A percentile compares a stretch with the other conserved stretches of the same genome.
Evolutionary conservation across 2,329 filamentous ascomycete species (phyloP).

Genomic region (Colletotrichum incanum): DNA sequence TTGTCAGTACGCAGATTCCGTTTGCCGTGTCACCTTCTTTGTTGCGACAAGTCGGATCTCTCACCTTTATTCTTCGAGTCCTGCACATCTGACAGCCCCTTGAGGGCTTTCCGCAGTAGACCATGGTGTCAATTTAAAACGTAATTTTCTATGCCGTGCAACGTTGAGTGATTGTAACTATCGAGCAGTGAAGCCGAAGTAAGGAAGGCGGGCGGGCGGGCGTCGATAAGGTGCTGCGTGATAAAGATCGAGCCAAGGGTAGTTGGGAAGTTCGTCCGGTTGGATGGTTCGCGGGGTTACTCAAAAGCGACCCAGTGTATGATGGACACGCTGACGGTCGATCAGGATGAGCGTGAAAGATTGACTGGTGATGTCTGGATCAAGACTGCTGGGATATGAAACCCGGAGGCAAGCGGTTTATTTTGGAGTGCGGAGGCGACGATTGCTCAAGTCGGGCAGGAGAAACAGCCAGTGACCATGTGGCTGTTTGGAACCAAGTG

Average conservation of each 20-base stretch:
- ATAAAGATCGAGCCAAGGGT: neutral
- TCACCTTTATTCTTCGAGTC: constrained; percentile 80
- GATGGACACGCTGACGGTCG: constrained; percentile 13
- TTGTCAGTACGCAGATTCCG: constrained; percentile 41
- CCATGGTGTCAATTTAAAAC: constrained; percentile 61
- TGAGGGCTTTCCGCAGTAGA: constrained; percentile 77
- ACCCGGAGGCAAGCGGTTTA: constrained; percentile 4
- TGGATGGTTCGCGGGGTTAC: neutral
- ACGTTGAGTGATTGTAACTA: neutral
- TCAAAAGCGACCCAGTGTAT: constrained; percentile 14
- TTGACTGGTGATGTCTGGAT: constrained; percentile 10
- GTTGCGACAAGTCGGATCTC: constrained; percentile 42
- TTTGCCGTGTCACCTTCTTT: neutral
- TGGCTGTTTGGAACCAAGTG: constrained; percentile 16
- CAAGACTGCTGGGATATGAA: constrained; percentile 11
- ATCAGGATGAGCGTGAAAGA: constrained; percentile 23
- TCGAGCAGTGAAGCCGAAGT: neutral
- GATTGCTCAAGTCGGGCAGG: neutral
- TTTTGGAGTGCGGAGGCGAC: constrained; percentile 9
- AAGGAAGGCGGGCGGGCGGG: neutral
- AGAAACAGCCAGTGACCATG: constrained; percentile 6
- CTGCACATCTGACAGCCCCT: constrained; percentile 83
- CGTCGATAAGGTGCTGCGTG: neutral
- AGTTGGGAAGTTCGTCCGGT: neutral
- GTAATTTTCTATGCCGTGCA: constrained; percentile 50